Evolutionary conservation across 495 filamentous ascomycete species (phyloP), one percentile per base, ranked within the genome.

Genomic region (Podospora conica): DNA sequence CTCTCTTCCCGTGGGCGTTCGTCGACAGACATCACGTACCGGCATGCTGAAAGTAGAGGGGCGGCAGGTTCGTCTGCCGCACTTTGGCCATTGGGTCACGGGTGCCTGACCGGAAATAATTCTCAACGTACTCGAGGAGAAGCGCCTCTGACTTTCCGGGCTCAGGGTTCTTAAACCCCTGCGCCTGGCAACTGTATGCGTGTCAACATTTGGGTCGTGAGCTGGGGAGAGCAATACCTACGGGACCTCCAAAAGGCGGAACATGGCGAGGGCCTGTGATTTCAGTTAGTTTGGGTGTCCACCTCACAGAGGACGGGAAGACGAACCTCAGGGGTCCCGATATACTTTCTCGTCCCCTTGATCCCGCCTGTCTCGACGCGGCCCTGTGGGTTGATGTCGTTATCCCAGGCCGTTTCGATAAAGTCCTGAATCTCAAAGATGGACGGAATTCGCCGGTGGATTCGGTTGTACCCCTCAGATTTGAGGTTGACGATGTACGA

Each of bases 321-420:
- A 71, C 77, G 69, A 73, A 93, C 92, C 82, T 98, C 95, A 22
- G 92, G 87, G 5, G 95, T 97, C 60, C 95, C 95, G 75, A 98
- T 97, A 69, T 93, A 98, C 72, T 97, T 98, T 29, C 95, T 85
- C 0, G 95, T 97, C 3, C 91, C 90, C 60, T 79, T 84, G 68
- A 98, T 90, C 3, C 92, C 92, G 15, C 95, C 94, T 3, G 95
- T 97, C 76, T 98, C 91, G 4, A 84, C 68, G 33, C 91, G 83
- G 0, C 90, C 92, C 24, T 83, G 79, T 18, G 81, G 75, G 71
- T 95, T 93, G 72, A 95, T 91, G 6, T 91, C 93, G 74, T 80
- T 80, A 71, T 96, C 91, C 95, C 95, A 98, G 2, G 93, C 95
- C 8, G 81, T 71, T 75, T 98, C 95, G 69, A 98, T 97, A 74